Base-by-base conservation (phyloP, 2,329 filamentous ascomycete genomes). In the Aspergillus sojae region DNA sequence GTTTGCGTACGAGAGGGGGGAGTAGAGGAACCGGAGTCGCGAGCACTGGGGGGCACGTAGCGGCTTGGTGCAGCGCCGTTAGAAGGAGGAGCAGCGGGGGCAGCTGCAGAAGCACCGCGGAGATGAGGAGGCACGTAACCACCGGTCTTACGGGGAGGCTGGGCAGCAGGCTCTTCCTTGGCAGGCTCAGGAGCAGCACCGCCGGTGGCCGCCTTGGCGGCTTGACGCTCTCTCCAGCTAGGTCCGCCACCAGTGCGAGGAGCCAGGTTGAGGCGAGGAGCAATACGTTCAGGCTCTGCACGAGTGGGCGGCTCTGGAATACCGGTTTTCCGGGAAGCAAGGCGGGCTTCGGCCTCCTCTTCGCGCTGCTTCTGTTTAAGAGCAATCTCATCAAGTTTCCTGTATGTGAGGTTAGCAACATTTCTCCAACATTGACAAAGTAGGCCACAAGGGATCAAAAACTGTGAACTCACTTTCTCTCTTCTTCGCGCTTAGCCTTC, bases 261-360 rank as follows among this genome's bases (percentile, higher is more conserved):
- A 59, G 81, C 78, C 63, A 89, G 79, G 62, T 82, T 80, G 67
- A 89, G 79, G 66, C 85, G 84, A 36, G 87, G 87, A 63, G 86
- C 83, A 61, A 68, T 75, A 54, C 78, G 75, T 66, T 86, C 82
- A 61, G 85, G 83, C 41, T 86, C 83, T 59, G 81, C 77, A 65
- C 83, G 82, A 54, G 74, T 58, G 65, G 68, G 66, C 57, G 78
- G 65, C 75, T 79, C 68, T 67, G 74, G 36, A 34, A 57, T 34
- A 70, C 81, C 81, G 72, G 86, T 86, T 79, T 87, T 92, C 78
- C 88, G 88, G 63, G 85, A 89, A 73, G 85, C 87, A 77, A 86
- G 88, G 71, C 91, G 88, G 69, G 90, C 91, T 79, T 94, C 88
- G 19, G 93, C 94, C 78, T 97, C 94, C 72, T 95, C 93, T 78